Base-by-base conservation (phyloP, 257 asterid species). In the Cynanchum wilfordii region DNA sequence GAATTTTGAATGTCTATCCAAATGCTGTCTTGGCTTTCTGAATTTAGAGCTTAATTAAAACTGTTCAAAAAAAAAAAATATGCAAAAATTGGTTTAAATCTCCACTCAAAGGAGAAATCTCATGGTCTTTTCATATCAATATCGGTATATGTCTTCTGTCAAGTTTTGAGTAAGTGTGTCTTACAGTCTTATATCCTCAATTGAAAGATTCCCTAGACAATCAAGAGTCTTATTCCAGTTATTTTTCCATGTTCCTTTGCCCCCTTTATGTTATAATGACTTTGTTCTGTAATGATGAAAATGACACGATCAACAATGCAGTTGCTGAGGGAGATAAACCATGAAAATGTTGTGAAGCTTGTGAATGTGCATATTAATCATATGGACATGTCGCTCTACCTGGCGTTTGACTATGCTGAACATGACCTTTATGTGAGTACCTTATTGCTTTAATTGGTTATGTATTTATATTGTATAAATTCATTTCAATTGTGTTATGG, bases 341-440 rank as follows among this genome's bases (percentile, higher is more conserved):
- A 94, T 62, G 97, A 94, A 77, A 94, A 94, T 76, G 97, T 91
- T 78, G 90, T 94, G 70, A 91, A 87, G 90, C 99, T 94, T 79
- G 99, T 86, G 72, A 94, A 94, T 70, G 99, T 94, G 83, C 99
- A 94, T 82, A 91, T 94, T 82, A 94, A 94, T 79, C 91, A 83
- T 69, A 88, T 88, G 0, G 99, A 94, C 73, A 91, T 91, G 99
- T 94, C 99, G 20, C 97, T 94, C 57, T 94, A 94, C 82, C 84
- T 94, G 57, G 99, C 99, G 76, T 94, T 94, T 76, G 99, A 94
- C 81, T 94, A 94, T 79, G 95, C 99, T 0, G 99, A 94, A 79
- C 97, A 91, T 71, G 99, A 94, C 62, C 96, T 94, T 75, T 94
- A 94, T 78, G 99, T 94, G 87, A 91, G 97, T 89, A 49, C 70